Conservation (phyloP, 306 rosid genomes). For the Alnus rubra region DNA sequence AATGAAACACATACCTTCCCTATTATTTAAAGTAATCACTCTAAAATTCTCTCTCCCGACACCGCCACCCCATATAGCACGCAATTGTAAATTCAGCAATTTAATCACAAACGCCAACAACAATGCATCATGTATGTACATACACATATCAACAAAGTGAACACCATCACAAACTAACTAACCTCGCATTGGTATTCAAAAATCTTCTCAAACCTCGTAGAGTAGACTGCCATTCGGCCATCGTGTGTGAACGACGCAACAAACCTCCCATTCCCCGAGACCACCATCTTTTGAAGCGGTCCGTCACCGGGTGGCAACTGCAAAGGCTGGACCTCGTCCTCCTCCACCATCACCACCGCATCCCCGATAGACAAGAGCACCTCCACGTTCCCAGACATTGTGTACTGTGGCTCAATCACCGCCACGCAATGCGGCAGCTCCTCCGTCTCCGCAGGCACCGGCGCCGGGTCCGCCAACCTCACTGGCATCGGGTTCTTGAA, state of each 20-base stretch:
- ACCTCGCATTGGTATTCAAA: constrained; percentile 97
- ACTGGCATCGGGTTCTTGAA: constrained; percentile 57
- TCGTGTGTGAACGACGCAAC: constrained; percentile 93
- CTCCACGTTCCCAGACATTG: constrained; percentile 90
- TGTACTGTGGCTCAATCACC: constrained; percentile 92
- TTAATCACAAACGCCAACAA: neutral
- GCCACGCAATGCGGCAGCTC: constrained; percentile 88
- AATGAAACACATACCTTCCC: neutral
- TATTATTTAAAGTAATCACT: neutral
- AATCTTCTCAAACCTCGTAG: constrained; percentile 72
- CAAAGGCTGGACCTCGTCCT: constrained; percentile 85
- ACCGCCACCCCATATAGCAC: neutral
- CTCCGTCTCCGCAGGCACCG: constrained; percentile 45
- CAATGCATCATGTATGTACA: neutral
- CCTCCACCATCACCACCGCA: constrained; percentile 81
- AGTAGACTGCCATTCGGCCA: constrained; percentile 72
- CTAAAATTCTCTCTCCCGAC: no score
- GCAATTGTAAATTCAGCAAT: neutral
- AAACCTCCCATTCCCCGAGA: constrained; percentile 89
- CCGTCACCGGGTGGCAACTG: constrained; percentile 62
- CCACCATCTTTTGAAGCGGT: constrained; percentile 90
- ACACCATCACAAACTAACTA: neutral
- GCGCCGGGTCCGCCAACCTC: constrained; percentile 78
- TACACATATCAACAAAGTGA: neutral
- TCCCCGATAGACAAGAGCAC: constrained; percentile 76